Base-by-base conservation (phyloP, 2,329 filamentous ascomycete genomes). In the Cytospora schulzeri region DNA sequence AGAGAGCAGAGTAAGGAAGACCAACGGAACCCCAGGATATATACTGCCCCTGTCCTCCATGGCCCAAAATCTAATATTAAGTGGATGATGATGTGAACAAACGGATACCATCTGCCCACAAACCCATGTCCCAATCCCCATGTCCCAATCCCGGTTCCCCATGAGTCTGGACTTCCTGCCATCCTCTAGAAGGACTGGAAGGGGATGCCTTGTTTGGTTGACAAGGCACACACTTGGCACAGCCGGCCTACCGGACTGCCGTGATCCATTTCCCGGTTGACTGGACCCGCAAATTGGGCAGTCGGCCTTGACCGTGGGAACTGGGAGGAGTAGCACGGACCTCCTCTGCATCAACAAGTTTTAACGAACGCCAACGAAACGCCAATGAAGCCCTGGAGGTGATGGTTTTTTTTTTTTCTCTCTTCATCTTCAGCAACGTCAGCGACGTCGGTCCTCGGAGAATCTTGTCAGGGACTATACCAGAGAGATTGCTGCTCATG, bases 21-120 rank as follows among this genome's bases (percentile, higher is more conserved):
- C 29, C 17, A 31, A 8, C 28, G n/a, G 60, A 45, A 24, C 4
- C 22, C 28, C 54, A 54, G 52, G 38, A 62, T 24, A 41, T 50
- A 56, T 62, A 62, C 55, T 56, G 41, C 55, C 29, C n/a, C 50
- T 50, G 17, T 50, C 31, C 28, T 51, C 45, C 60, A 41, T 51
- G 35, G 52, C 28, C 60, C 26, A 14, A n/a, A 62, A 38, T 38
- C 60, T 56, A 62, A 62, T 56, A 62, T 62, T 48, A 62, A 62
- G 60, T 62, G 60, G 60, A 24, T 56, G 60, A 35, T 56, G 60
- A 62, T 56, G 60, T 50, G 52, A 56, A 62, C 55, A 48, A 48
- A 7, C 8, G 52, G 60, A 28, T 62, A 50, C 60, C 17, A 56
- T 45, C 60, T 62, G 53, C 28, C 38, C 60, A 62, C 38, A 41